Percentiles rank a stretch among this genome's conserved stretches.
These are phyloP conservation scores for Phialophora chinensis DNA, from an alignment of 2,329 filamentous ascomycete species.

Conservation along the genomic window DNA sequence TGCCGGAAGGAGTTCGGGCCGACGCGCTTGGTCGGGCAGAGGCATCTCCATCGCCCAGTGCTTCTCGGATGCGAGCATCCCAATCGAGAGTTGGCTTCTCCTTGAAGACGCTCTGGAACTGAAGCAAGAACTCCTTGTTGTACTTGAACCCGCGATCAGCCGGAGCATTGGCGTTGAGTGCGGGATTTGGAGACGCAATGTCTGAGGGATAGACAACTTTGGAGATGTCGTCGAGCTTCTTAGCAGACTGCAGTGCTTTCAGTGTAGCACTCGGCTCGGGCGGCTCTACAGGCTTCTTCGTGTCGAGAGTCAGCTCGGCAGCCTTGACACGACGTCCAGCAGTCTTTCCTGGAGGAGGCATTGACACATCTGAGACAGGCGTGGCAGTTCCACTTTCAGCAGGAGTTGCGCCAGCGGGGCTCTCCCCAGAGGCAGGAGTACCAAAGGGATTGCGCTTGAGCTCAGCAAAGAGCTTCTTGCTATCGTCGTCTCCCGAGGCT, in stretches of 20 bases:
- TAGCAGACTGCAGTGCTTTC: conserved; percentile 88
- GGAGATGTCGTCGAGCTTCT: conserved; percentile 80
- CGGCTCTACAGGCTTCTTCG: conserved; percentile 84
- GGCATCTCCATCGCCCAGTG: conserved; percentile 75
- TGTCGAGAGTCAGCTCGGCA: conserved; percentile 84
- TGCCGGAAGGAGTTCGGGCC: conserved; percentile 55
- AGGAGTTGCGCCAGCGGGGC: conserved; percentile 46
- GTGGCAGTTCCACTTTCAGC: conserved; percentile 54
- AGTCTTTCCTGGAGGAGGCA: conserved; percentile 60
- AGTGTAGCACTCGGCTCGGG: conserved; percentile 92
- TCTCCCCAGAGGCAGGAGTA: conserved; percentile 40
- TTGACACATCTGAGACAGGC: conserved; percentile 52
- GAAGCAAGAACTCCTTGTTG: conserved; percentile 90
- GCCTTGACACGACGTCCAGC: conserved; percentile 76
- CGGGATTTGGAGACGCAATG: conserved; percentile 88
- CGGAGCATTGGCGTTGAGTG: conserved; percentile 76
- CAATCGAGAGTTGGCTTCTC: conserved; percentile 96
- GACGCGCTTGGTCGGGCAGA: conserved; percentile 69
- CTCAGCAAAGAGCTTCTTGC: conserved; percentile 51
- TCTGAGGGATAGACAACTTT: conserved; percentile 81
- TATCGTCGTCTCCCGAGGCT: conserved; percentile 43
- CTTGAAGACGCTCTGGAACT: conserved; percentile 95
- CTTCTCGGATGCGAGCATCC: conserved; percentile 83
- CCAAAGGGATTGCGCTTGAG: conserved; percentile 51
- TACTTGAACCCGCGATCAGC: conserved; percentile 87